phyloP scores from a whole-genome alignment of 495 filamentous ascomycete genomes.

The Penicillium canescens region DNA sequence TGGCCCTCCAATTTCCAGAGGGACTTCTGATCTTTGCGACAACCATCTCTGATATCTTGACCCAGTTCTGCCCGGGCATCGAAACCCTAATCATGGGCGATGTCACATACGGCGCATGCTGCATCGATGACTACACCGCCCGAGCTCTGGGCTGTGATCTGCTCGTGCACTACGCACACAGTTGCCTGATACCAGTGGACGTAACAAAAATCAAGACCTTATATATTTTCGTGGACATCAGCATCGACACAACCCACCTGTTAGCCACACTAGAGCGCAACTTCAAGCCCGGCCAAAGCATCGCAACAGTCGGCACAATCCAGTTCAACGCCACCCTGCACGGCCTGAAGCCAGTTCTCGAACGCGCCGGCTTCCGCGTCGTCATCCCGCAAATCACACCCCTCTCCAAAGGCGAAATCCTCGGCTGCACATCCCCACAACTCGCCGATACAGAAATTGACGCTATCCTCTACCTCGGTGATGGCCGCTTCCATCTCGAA shows the following conservation, averaged over 20 bases:
- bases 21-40: slow-evolving; percentile 94
- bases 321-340: slow-evolving; percentile 98
- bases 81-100: slow-evolving; percentile 98
- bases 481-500: slow-evolving; percentile 96
- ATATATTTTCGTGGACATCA: slow-evolving; percentile 98
- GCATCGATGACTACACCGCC: slow-evolving; percentile 97
- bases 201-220: slow-evolving; percentile 93
- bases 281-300: slow-evolving; percentile 77
- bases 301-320: slow-evolving; percentile 95
- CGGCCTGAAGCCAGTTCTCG: slow-evolving; percentile 69
- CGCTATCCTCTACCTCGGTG: slow-evolving; percentile 87
- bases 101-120: slow-evolving; percentile 98
- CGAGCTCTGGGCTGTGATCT: slow-evolving; percentile 92
- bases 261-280: slow-evolving; percentile 86
- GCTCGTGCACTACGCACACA: slow-evolving; percentile 95
- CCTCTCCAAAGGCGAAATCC: slow-evolving; percentile 87
- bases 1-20: slow-evolving; percentile 95
- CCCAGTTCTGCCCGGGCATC: slow-evolving; percentile 86
- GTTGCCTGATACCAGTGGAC: slow-evolving; percentile 92
- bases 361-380: slow-evolving; percentile 77
- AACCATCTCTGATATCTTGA: slow-evolving; percentile 96
- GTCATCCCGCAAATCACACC: slow-evolving; percentile 92
- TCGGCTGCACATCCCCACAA: slow-evolving; percentile 90
- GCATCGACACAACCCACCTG: slow-evolving; percentile 87
- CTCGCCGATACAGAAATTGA: slow-evolving; percentile 63